A percentile compares a stretch with the other conserved stretches of the same genome.
phyloP scores from a whole-genome alignment of 2,329 filamentous ascomycete genomes.

The Pyricularia pennisetigena region DNA sequence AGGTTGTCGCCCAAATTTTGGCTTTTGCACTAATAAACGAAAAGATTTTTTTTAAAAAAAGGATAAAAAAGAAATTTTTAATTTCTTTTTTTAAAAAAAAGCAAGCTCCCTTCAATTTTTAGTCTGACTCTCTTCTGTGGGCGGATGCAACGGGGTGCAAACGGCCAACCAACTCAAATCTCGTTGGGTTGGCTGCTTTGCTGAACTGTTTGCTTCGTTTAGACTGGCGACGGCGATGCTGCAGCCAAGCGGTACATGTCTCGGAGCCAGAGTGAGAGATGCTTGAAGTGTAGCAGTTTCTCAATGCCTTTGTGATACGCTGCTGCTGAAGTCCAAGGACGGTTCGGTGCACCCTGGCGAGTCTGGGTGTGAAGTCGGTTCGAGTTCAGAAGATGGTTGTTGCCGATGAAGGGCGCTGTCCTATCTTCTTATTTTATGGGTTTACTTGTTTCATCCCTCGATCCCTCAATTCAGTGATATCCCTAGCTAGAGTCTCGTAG shows the following conservation, averaged over 20 bases:
- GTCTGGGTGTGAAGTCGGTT: neutral
- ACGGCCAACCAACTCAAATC: neutral
- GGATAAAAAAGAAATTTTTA: too few relatives aligned
- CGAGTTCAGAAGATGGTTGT: neutral
- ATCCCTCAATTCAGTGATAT: neutral
- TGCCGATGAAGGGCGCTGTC: neutral
- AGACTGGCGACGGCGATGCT: neutral
- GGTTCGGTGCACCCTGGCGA: neutral
- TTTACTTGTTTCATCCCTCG: neutral
- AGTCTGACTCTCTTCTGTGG: neutral
- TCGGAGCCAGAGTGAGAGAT: neutral
- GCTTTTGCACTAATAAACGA: neutral
- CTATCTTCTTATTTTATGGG: neutral
- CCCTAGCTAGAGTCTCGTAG: neutral
- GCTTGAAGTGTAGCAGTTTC: neutral
- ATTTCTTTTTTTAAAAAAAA: too few relatives aligned
- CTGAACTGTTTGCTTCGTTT: neutral
- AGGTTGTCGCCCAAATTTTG: neutral
- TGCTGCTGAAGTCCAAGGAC: neutral
- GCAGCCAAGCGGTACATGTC: constrained; percentile 3
- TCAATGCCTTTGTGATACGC: neutral
- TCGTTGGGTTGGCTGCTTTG: neutral
- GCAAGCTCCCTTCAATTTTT: neutral
- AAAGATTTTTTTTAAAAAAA: too few relatives aligned
- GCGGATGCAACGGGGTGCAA: neutral